Evolutionary conservation across 2,329 filamentous ascomycete species (phyloP), one percentile per base, ranked within the genome.

Genomic region (Epichloe elymi): DNA sequence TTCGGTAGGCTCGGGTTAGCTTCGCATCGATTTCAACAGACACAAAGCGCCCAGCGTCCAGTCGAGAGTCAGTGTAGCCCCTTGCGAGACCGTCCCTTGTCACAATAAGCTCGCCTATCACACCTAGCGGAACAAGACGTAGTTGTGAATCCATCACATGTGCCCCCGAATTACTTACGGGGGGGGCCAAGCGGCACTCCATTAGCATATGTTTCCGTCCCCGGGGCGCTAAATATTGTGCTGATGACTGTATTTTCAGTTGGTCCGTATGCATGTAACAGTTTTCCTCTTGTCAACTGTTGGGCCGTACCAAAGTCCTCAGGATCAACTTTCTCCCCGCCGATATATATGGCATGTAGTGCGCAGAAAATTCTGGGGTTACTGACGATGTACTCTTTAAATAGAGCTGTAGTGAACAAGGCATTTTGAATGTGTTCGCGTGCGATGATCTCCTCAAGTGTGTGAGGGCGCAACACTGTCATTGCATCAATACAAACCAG

Each of bases 51-150:
- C 54, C 46, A 0, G 10, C 14, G 35, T 59, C 42, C 0, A 43
- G 51, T 10, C 36, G n/a, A 2, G 51, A 8, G 17, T 63, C 51
- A 0, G 51, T 53, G 23, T 62, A 63, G 0, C 60, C 57, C 60
- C 57, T 43, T 2, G 59, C 58, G 11, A 60, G 48, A 11, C 58
- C 57, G 51, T 61, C 59, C 2, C 61, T 61, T 0, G 58, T 61
- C 1, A 64, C 55, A 0, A 63, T 51, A 3, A 64, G 56, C 43
- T 64, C 62, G 2, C 62, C 62, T 4, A 64, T 26, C 0, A 61
- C 58, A 8, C 61, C 61, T 0, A 56, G 35, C 2, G 62, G 59
- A 0, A 62, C 58, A 2, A 61, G 55, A 2, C 49, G 55, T 14
- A 55, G 55, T 1, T 56, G 47, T 3, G 48, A 35, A 47, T 63